A percentile compares a stretch with the other conserved stretches of the same genome.
Conservation (phyloP, 2,329 filamentous ascomycete genomes). For the Colletotrichum sp. region DNA sequence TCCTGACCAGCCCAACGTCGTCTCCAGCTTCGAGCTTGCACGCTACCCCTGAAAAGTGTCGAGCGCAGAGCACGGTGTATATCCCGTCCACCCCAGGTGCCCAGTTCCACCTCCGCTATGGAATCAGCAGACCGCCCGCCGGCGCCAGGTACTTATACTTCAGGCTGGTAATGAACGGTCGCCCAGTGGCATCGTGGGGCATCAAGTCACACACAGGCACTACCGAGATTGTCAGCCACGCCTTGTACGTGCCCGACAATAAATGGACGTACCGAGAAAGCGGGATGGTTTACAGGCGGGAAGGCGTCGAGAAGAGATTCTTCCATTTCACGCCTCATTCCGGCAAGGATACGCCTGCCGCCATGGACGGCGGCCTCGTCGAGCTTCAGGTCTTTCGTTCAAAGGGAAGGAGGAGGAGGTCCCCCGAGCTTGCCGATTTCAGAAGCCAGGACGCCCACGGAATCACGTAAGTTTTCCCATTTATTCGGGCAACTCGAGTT, state of each 20-base stretch:
- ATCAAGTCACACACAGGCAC: conserved; percentile 40
- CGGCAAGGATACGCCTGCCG: conserved; percentile 41
- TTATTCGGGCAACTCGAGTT: neutral
- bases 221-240: conserved; percentile 46
- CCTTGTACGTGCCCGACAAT: conserved; percentile 53
- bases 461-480: conserved; percentile 50
- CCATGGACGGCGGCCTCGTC: conserved; percentile 60
- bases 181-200: conserved; percentile 58
- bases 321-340: conserved; percentile 53
- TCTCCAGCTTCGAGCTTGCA: conserved; percentile 1
- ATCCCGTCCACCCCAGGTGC: conserved; percentile 58
- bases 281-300: conserved; percentile 33
- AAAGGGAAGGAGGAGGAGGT: conserved; percentile 47
- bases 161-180: conserved; percentile 60
- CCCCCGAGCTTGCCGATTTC: conserved; percentile 47
- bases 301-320: conserved; percentile 53
- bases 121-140: conserved; percentile 34
- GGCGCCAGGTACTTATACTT: conserved; percentile 54
- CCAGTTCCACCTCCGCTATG: conserved; percentile 59
- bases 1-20: neutral
- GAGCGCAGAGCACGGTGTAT: conserved; percentile 58
- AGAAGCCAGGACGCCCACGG: conserved; percentile 55
- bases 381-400: conserved; percentile 59
- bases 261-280: conserved; percentile 45
- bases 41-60: conserved; percentile 34